These are phyloP conservation scores for Ceratobasidium sp. DNA, from an alignment of 1,284 basidiomycete genomes.

Conservation along the genomic window DNA sequence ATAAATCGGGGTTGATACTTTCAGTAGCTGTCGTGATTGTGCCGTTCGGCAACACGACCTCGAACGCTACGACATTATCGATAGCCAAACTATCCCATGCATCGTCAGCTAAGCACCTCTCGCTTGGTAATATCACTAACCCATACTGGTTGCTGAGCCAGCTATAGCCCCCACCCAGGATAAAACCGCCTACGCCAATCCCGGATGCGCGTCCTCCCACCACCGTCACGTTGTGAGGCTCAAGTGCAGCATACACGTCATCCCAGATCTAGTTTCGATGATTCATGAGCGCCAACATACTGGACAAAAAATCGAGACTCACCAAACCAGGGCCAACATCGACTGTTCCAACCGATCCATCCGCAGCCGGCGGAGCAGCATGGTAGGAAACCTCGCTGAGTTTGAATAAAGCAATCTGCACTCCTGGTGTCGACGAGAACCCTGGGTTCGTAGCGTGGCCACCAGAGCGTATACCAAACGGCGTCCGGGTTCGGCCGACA, in stretches of 20 bases:
- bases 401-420: slow-evolving; percentile 68
- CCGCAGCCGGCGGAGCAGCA: slow-evolving; percentile 36
- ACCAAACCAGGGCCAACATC: slow-evolving; percentile 65
- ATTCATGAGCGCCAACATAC: neutral
- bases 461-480: slow-evolving; percentile 51
- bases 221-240: slow-evolving; percentile 63
- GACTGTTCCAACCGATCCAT: slow-evolving; percentile 57
- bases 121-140: neutral
- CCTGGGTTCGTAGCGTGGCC: slow-evolving; percentile 67
- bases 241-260: slow-evolving; percentile 67
- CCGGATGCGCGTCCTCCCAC: slow-evolving; percentile 66
- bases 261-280: slow-evolving; percentile 62
- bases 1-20: slow-evolving; percentile 60
- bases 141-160: slow-evolving; percentile 27
- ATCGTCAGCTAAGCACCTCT: neutral
- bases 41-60: slow-evolving; percentile 67
- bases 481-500: neutral
- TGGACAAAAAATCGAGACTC: neutral
- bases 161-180: slow-evolving; percentile 66
- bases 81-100: slow-evolving; percentile 55
- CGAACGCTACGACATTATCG: slow-evolving; percentile 64
- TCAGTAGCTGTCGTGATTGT: slow-evolving; percentile 59
- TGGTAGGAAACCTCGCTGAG: slow-evolving; percentile 65
- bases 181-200: slow-evolving; percentile 69
- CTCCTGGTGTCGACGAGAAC: slow-evolving; percentile 68